phyloP scores from a whole-genome alignment of 257 asterid species.

The Lithospermum erythrorhizon region DNA sequence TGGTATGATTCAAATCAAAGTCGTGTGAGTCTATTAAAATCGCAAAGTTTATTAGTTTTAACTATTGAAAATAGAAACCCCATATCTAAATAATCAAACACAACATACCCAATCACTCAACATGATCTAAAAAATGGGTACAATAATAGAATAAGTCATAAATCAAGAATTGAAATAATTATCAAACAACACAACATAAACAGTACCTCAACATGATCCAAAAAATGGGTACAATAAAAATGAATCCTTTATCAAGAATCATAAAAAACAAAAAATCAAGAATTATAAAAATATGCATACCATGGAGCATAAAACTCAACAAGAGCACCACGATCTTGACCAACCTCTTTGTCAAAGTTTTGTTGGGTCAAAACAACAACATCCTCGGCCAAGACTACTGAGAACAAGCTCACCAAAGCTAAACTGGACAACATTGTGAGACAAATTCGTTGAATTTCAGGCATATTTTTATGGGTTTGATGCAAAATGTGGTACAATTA shows the following conservation, averaged over 20 bases:
- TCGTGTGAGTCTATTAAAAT: too few relatives aligned
- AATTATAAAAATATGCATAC: conserved; percentile 17
- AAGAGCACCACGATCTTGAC: conserved; percentile 82
- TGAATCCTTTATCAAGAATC: too few relatives aligned
- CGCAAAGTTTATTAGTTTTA: too few relatives aligned
- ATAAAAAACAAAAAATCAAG: neutral
- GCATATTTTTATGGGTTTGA: conserved; percentile 21
- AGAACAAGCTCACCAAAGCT: conserved; percentile 25
- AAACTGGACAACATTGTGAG: conserved; percentile 4
- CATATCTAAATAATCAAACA: too few relatives aligned
- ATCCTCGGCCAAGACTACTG: conserved; percentile 49
- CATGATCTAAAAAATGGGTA: too few relatives aligned
- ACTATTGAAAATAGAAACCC: too few relatives aligned
- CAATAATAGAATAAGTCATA: too few relatives aligned
- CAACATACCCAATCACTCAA: too few relatives aligned
- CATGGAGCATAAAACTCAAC: conserved; percentile 94
- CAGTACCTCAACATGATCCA: neutral
- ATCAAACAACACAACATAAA: neutral
- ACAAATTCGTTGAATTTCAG: conserved; percentile 27
- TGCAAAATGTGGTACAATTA: neutral
- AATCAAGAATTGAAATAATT: too few relatives aligned
- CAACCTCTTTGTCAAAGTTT: conserved; percentile 79
- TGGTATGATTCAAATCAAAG: too few relatives aligned
- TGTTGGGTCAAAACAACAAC: conserved; percentile 73
- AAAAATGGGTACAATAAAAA: neutral